These are phyloP conservation scores for Alternaria viburni DNA, from an alignment of 2,329 filamentous ascomycete species.

Conservation along the genomic window DNA sequence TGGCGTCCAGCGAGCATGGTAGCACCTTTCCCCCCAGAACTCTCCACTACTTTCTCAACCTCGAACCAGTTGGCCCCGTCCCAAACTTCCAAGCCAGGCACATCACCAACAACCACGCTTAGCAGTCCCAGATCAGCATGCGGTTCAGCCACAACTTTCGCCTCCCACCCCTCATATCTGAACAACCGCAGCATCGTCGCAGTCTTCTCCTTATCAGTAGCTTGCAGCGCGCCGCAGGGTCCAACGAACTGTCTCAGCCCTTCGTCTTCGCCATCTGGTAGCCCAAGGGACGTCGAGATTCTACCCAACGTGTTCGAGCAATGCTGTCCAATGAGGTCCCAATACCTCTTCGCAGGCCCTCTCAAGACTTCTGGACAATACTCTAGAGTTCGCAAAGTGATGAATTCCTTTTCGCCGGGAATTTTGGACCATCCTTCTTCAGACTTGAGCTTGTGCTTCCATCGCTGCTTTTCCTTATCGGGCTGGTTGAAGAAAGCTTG, in stretches of 20 bases:
- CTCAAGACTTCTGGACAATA: conserved; percentile 42
- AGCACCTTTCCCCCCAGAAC: conserved; percentile 20
- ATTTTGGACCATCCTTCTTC: conserved; percentile 48
- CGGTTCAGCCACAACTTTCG: conserved; percentile 46
- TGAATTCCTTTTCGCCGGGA: conserved; percentile 48
- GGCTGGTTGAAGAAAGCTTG: conserved; percentile 42
- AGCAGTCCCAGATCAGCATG: conserved; percentile 46
- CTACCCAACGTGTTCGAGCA: conserved; percentile 31
- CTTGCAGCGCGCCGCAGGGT: conserved; percentile 30
- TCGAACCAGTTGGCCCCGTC: conserved; percentile 31
- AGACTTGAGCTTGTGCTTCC: conserved; percentile 41
- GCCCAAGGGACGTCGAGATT: conserved; percentile 28
- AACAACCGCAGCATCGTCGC: conserved; percentile 48
- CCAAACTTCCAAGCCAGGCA: conserved; percentile 48
- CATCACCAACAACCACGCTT: conserved; percentile 42
- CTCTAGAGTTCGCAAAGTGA: conserved; percentile 41
- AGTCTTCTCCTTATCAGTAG: conserved; percentile 30
- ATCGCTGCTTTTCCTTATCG: conserved; percentile 31
- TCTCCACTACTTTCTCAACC: conserved; percentile 35
- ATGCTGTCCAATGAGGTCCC: conserved; percentile 40
- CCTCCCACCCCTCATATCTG: conserved; percentile 44
- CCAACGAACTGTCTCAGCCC: conserved; percentile 36
- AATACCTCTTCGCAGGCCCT: conserved; percentile 38
- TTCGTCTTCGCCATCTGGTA: conserved; percentile 17
- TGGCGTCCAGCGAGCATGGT: conserved; percentile 42